Percentiles rank a stretch among this genome's conserved stretches.
Evolutionary conservation across 2,329 filamentous ascomycete genomes (phyloP).

Genomic region (Cercospora brassicicola): DNA sequence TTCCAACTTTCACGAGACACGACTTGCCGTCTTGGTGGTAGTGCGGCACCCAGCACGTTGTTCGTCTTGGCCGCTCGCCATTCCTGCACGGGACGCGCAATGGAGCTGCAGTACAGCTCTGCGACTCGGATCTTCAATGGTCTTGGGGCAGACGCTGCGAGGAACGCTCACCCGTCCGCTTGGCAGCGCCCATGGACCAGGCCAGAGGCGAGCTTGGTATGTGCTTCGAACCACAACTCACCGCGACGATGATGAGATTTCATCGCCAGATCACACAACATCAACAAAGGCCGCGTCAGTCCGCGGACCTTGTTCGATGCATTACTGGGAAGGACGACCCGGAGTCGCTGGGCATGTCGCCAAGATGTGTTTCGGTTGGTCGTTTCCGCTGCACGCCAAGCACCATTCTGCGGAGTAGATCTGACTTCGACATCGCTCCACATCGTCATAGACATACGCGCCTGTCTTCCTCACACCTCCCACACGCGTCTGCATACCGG

Average conservation of each 20-base stretch:
- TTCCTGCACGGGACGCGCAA: not conserved
- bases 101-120: not conserved
- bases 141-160: not conserved
- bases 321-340: conserved; percentile 6
- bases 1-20: not conserved
- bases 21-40: not conserved
- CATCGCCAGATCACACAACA: not conserved
- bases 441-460: conserved; percentile 17
- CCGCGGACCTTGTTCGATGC: conserved; percentile 6
- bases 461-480: not conserved
- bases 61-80: not conserved
- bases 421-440: conserved; percentile 13
- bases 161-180: not conserved
- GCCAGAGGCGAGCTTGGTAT: not conserved
- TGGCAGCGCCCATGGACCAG: not conserved
- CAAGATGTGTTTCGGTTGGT: conserved; percentile 11
- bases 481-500: not conserved
- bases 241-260: not conserved
- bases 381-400: conserved; percentile 14
- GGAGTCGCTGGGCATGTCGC: conserved; percentile 9
- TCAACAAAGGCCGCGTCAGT: conserved; percentile 14
- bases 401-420: conserved; percentile 15
- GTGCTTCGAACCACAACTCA: not conserved
- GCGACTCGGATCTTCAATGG: not conserved
- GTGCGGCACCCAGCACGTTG: not conserved